Conservation (phyloP, 129 eudicot genomes). For the Lactuca sativa region DNA sequence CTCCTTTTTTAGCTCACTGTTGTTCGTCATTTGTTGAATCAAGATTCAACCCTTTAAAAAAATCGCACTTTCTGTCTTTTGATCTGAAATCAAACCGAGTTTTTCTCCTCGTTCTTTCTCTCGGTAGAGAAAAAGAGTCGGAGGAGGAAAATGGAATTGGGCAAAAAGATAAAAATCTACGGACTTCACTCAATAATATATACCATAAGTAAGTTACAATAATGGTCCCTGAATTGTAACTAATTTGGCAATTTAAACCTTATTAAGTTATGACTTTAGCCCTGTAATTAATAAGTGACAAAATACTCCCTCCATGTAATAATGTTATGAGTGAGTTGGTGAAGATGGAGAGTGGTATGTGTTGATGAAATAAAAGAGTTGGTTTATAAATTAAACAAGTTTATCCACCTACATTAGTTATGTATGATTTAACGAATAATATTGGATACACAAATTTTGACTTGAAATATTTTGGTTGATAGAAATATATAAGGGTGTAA, state of each 20-base stretch:
- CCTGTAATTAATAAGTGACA: neutral
- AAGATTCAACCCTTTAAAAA: neutral
- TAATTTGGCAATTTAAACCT: neutral
- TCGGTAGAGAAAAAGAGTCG: neutral
- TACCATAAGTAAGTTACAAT: neutral
- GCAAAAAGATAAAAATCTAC: neutral
- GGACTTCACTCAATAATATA: neutral
- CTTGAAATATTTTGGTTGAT: too few species aligned
- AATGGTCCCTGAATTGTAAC: conserved; percentile 15
- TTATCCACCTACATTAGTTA: too few species aligned
- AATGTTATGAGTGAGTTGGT: neutral
- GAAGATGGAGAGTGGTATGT: too few species aligned
- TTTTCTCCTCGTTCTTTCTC: conserved; percentile 13
- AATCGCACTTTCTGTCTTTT: neutral
- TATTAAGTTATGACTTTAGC: neutral
- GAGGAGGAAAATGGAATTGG: neutral
- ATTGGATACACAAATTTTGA: too few species aligned
- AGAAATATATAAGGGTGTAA: too few species aligned
- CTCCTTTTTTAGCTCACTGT: neutral
- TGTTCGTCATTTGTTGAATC: conserved; percentile 4
- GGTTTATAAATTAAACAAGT: too few species aligned
- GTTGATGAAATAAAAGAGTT: too few species aligned
- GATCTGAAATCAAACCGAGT: neutral
- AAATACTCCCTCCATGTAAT: neutral
- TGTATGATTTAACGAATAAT: too few species aligned